A percentile compares a stretch with the other conserved stretches of the same genome.
Conservation (phyloP, 345 rosid species). For the Lagerstroemia speciosa region DNA sequence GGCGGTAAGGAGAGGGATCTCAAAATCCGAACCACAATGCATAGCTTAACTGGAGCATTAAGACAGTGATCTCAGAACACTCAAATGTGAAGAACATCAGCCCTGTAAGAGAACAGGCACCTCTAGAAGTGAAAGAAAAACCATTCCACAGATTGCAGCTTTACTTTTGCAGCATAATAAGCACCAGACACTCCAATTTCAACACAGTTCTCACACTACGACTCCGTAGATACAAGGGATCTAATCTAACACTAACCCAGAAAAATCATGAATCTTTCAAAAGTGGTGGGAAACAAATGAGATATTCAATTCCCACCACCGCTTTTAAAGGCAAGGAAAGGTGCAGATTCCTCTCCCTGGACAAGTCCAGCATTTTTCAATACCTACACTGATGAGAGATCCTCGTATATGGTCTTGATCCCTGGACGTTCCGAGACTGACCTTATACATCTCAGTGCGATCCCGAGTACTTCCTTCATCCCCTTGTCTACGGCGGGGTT, state of each 20-base stretch:
- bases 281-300: slow-evolving; percentile 9
- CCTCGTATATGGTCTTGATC: slow-evolving; percentile 92
- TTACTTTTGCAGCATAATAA: not conserved
- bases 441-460: slow-evolving; percentile 73
- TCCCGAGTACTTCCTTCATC: slow-evolving; percentile 81
- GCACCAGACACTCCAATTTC: not conserved
- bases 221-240: not conserved
- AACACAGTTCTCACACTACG: not conserved
- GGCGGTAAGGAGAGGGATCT: not conserved
- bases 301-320: slow-evolving; percentile 12
- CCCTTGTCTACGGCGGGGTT: slow-evolving; percentile 68
- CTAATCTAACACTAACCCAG: not conserved
- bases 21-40: not conserved
- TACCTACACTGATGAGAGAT: slow-evolving; percentile 75
- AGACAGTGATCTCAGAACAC: no score
- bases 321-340: not conserved
- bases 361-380: not conserved
- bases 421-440: slow-evolving; percentile 90
- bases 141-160: not conserved
- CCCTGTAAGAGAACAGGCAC: not conserved
- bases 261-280: not conserved
- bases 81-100: no score
- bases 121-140: not conserved
- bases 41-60: not conserved
- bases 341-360: not conserved